phyloP scores from a whole-genome alignment of 192 early-diverging fungal species.

The Thoreauomyces humboldtii region DNA sequence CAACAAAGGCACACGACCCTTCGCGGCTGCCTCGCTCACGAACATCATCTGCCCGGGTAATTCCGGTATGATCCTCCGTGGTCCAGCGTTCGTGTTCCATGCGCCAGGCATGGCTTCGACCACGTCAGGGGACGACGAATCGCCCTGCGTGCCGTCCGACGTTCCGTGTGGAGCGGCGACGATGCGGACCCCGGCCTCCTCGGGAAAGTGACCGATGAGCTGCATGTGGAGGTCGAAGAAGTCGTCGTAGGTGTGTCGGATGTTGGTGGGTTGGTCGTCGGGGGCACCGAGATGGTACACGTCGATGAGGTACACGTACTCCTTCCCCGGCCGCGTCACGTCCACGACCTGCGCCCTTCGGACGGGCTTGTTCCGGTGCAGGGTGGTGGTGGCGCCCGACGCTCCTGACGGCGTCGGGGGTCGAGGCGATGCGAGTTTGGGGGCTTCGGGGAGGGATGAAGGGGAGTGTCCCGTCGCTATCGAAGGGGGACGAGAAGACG shows the following conservation, averaged over 20 bases:
- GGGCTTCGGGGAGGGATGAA: too few species aligned
- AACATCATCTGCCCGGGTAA: conserved; percentile 60
- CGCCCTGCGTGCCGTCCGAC: not conserved
- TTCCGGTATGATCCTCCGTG: conserved; percentile 48
- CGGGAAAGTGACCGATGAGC: conserved; percentile 56
- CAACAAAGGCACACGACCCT: conserved; percentile 34
- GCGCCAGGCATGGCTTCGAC: conserved; percentile 21
- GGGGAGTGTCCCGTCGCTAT: not conserved
- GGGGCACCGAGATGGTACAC: conserved; percentile 28
- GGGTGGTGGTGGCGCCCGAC: not conserved
- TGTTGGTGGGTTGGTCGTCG: conserved; percentile 8
- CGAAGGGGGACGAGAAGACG: not conserved
- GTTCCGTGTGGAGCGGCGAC: not conserved
- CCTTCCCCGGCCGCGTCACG: conserved; percentile 29
- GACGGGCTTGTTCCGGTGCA: conserved; percentile 44
- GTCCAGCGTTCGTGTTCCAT: conserved; percentile 5
- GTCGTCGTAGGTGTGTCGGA: conserved; percentile 47
- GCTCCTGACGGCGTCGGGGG: not conserved
- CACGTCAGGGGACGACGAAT: not conserved
- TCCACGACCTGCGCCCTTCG: conserved; percentile 33
- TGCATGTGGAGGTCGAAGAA: conserved; percentile 59
- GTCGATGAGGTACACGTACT: conserved; percentile 41
- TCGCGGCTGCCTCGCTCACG: conserved; percentile 53
- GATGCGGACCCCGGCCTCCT: conserved; percentile 45
- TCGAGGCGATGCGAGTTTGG: too few species aligned